Evolutionary conservation across 176 grass and related monocot genomes (phyloP).

Genomic region (Ensete ventricosum): DNA sequence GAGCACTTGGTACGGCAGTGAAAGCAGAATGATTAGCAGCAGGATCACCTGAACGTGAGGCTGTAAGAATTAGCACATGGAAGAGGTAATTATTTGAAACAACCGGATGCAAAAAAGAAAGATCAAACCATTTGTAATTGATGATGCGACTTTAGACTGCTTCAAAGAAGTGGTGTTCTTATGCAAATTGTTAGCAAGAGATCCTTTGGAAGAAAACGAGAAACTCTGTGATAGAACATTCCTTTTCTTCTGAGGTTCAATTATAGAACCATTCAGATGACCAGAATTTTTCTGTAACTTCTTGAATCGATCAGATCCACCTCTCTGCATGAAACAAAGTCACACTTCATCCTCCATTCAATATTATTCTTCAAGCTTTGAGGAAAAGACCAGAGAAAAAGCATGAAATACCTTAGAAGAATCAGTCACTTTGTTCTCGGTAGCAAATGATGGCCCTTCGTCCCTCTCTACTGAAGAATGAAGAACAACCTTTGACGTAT

Average conservation of each 20-base stretch:
- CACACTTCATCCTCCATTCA: not conserved
- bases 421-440: not conserved
- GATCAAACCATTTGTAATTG: slow-evolving; percentile 23
- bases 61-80: not conserved
- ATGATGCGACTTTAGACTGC: slow-evolving; percentile 39
- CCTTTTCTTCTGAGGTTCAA: slow-evolving; percentile 27
- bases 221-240: slow-evolving; percentile 53
- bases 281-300: slow-evolving; percentile 30
- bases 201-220: slow-evolving; percentile 43
- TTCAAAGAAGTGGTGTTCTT: slow-evolving; percentile 27
- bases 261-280: slow-evolving; percentile 23
- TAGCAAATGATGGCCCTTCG: slow-evolving; percentile 17
- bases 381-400: not conserved
- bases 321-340: slow-evolving; percentile 33
- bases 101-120: not conserved
- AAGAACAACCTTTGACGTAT: not conserved
- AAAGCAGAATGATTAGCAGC: slow-evolving; percentile 6
- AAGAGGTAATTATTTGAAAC: not conserved
- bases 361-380: not conserved
- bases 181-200: slow-evolving; percentile 3
- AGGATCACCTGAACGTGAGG: slow-evolving; percentile 25
- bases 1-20: not conserved
- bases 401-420: slow-evolving; percentile 4
- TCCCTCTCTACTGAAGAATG: not conserved
- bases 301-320: slow-evolving; percentile 41